Evolutionary conservation across 768 basidiomycete species (phyloP).

Genomic region (Termitomyces sp.): DNA sequence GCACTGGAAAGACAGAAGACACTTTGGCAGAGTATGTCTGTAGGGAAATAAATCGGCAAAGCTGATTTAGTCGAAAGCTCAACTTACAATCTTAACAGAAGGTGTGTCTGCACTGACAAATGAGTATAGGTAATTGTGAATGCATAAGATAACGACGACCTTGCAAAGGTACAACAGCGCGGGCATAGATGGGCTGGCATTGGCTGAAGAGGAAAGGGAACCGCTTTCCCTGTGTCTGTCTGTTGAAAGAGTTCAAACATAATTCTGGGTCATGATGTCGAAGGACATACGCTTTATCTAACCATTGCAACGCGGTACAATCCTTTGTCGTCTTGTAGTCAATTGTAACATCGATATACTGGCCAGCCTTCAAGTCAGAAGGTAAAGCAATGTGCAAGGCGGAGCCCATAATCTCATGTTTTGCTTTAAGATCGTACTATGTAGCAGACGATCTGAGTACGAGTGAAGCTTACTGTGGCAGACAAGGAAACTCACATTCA

Average conservation of each 20-base stretch:
- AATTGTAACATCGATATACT: slow-evolving; percentile 49
- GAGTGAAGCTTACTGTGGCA: background rate
- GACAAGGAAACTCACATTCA: slow-evolving; percentile 31
- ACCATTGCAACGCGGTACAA: slow-evolving; percentile 83
- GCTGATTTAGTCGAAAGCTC: slow-evolving; percentile 11
- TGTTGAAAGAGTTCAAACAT: background rate
- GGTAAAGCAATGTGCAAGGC: slow-evolving; percentile 61
- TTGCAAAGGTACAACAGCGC: slow-evolving; percentile 76
- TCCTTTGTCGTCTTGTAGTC: slow-evolving; percentile 68
- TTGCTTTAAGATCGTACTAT: slow-evolving; percentile 52
- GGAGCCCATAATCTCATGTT: slow-evolving; percentile 73
- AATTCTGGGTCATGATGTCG: background rate
- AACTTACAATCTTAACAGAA: slow-evolving; percentile 69
- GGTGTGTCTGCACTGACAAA: slow-evolving; percentile 58
- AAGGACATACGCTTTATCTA: slow-evolving; percentile 62
- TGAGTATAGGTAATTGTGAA: background rate
- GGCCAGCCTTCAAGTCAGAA: slow-evolving; percentile 31
- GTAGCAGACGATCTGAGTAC: background rate
- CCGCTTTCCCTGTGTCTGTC: slow-evolving; percentile 81
- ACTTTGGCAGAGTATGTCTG: slow-evolving; percentile 86
- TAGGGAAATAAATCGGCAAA: background rate
- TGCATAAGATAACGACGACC: slow-evolving; percentile 28
- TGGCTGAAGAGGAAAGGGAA: slow-evolving; percentile 91
- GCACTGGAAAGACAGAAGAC: slow-evolving; percentile 72
- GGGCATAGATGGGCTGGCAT: slow-evolving; percentile 87